Evolutionary conservation across 306 rosid genomes (phyloP).

Genomic region (Quercus variabilis): DNA sequence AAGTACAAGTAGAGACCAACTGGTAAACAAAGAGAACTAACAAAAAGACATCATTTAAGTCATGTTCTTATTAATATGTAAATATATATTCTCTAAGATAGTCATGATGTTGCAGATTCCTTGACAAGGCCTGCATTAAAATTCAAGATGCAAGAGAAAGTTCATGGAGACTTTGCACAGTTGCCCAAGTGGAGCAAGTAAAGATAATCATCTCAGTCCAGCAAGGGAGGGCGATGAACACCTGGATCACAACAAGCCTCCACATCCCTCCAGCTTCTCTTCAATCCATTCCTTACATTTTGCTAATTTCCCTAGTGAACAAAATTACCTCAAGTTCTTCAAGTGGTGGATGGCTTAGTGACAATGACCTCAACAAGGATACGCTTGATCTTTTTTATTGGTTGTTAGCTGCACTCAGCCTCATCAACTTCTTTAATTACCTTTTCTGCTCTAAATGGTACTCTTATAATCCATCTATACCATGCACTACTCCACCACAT

Average conservation of each 20-base stretch:
- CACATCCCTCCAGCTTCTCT: slow-evolving; percentile 66
- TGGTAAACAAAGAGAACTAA: no score
- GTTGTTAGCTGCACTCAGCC: slow-evolving; percentile 53
- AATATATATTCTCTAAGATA: neutral
- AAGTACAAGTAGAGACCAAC: no score
- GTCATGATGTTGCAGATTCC: slow-evolving; percentile 36
- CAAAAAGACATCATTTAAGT: no score
- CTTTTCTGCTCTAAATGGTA: slow-evolving; percentile 50
- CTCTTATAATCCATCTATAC: slow-evolving; percentile 28
- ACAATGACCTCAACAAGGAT: slow-evolving; percentile 53
- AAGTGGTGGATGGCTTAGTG: slow-evolving; percentile 46
- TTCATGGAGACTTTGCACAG: slow-evolving; percentile 58
- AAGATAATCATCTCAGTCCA: slow-evolving; percentile 57
- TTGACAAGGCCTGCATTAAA: slow-evolving; percentile 66
- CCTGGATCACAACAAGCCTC: slow-evolving; percentile 30
- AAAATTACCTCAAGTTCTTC: slow-evolving; percentile 26
- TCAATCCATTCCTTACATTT: slow-evolving; percentile 55
- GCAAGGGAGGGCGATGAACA: slow-evolving; percentile 54
- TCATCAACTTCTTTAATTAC: slow-evolving; percentile 54
- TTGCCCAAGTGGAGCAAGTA: slow-evolving; percentile 56
- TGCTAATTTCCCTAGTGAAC: slow-evolving; percentile 53
- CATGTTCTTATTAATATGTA: no score
- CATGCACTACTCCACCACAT: neutral
- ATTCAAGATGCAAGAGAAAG: slow-evolving; percentile 46
- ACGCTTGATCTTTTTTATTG: slow-evolving; percentile 55